Evolutionary conservation across 2,329 filamentous ascomycete species (phyloP).

Genomic region (Alternaria rosae): DNA sequence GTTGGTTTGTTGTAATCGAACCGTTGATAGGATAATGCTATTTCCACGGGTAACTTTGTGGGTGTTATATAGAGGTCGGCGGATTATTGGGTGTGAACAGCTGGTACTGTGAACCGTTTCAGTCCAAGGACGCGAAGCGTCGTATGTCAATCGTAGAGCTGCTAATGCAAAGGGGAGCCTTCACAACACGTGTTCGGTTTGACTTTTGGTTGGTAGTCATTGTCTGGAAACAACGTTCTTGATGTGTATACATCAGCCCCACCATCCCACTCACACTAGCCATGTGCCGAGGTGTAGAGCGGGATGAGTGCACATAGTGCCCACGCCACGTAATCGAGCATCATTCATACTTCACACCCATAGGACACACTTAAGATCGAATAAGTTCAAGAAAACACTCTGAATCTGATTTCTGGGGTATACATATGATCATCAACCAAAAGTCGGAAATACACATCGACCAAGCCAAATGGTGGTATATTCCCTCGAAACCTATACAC

Average conservation of each 20-base stretch:
- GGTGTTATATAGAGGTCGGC: neutral
- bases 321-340: neutral
- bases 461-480: neutral
- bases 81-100: neutral
- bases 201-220: neutral
- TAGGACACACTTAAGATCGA: neutral
- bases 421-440: slow-evolving; percentile 3
- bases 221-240: neutral
- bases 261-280: neutral
- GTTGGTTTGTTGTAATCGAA: neutral
- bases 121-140: rapidly evolving
- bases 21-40: neutral
- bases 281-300: neutral
- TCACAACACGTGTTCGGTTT: neutral
- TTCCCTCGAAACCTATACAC: neutral
- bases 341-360: neutral
- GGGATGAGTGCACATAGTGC: neutral
- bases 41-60: neutral
- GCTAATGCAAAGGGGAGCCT: neutral
- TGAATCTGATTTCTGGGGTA: slow-evolving; percentile 6
- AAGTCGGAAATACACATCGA: neutral
- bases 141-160: neutral
- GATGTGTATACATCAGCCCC: neutral
- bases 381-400: neutral
- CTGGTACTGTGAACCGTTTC: neutral